phyloP scores from a whole-genome alignment of 768 basidiomycete species.

The Cantharellus anzutake region DNA sequence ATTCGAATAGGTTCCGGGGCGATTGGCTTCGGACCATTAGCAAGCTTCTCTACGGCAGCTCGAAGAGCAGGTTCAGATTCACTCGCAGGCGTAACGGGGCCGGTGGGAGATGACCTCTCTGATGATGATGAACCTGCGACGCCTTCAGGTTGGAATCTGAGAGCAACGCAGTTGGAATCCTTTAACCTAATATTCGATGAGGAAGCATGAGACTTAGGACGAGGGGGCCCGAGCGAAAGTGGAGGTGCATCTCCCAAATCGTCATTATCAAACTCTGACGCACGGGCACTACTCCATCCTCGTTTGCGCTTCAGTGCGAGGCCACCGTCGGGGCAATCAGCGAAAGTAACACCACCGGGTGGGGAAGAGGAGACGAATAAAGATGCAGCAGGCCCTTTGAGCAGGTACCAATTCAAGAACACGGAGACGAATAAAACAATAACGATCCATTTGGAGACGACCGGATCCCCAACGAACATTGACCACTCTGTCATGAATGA shows the following conservation, averaged over 20 bases:
- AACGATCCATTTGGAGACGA: constrained; percentile 90
- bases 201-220: too few relatives aligned
- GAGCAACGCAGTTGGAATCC: too few relatives aligned
- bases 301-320: not conserved
- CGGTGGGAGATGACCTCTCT: too few relatives aligned
- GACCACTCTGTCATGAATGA: constrained; percentile 86
- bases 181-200: too few relatives aligned
- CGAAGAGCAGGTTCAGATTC: not conserved
- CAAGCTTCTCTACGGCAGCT: too few relatives aligned
- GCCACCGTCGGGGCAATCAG: not conserved
- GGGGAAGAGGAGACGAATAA: not conserved
- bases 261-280: not conserved
- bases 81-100: not conserved
- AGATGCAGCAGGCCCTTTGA: constrained; percentile 38
- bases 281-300: not conserved
- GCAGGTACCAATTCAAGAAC: constrained; percentile 77
- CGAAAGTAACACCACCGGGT: not conserved
- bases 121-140: too few relatives aligned
- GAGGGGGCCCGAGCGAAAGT: not conserved
- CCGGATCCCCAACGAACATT: constrained; percentile 77
- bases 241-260: not conserved
- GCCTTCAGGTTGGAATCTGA: too few relatives aligned
- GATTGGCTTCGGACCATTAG: not conserved
- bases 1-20: not conserved
- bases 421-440: constrained; percentile 70